phyloP scores from a whole-genome alignment of 2,329 filamentous ascomycete genomes.

The Penicillium sclerotiorum region DNA sequence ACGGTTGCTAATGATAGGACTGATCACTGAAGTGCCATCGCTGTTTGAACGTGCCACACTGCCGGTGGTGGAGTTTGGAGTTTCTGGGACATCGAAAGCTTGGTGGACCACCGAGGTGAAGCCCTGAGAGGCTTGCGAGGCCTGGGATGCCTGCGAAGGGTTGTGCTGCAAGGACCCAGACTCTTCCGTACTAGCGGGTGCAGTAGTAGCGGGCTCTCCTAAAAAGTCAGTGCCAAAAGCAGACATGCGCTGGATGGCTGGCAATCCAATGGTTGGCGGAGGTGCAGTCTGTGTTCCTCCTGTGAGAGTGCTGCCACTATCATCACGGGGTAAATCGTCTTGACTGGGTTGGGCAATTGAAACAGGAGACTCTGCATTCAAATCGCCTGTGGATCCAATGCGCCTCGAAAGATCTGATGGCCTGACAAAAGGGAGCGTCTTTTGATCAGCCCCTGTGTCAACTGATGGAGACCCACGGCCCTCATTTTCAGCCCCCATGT shows the following conservation, averaged over 20 bases:
- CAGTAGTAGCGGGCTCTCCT: conserved; percentile 11
- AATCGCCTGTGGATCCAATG: conserved; percentile 49
- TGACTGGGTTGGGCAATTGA: not conserved
- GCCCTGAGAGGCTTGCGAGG: conserved; percentile 35
- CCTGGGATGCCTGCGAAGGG: conserved; percentile 43
- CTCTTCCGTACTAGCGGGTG: conserved; percentile 23
- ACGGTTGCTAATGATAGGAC: conserved; percentile 61
- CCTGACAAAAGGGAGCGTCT: conserved; percentile 66
- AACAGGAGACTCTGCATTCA: not conserved
- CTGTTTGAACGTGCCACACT: conserved; percentile 63
- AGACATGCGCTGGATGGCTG: conserved; percentile 48
- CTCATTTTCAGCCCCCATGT: conserved; percentile 12
- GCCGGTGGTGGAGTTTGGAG: conserved; percentile 56
- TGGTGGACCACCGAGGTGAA: conserved; percentile 64
- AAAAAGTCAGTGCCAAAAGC: conserved; percentile 37
- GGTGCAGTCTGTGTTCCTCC: conserved; percentile 15
- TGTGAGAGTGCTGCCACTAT: not conserved
- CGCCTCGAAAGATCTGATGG: conserved; percentile 78
- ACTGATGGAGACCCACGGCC: conserved; percentile 18
- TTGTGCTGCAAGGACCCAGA: conserved; percentile 53
- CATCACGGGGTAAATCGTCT: not conserved
- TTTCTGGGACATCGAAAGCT: conserved; percentile 64
- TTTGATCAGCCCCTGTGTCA: conserved; percentile 35
- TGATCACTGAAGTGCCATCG: conserved; percentile 64
- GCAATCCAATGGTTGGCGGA: conserved; percentile 35